Conservation (phyloP, 805 yeast species). For the Starmerella sp. region DNA sequence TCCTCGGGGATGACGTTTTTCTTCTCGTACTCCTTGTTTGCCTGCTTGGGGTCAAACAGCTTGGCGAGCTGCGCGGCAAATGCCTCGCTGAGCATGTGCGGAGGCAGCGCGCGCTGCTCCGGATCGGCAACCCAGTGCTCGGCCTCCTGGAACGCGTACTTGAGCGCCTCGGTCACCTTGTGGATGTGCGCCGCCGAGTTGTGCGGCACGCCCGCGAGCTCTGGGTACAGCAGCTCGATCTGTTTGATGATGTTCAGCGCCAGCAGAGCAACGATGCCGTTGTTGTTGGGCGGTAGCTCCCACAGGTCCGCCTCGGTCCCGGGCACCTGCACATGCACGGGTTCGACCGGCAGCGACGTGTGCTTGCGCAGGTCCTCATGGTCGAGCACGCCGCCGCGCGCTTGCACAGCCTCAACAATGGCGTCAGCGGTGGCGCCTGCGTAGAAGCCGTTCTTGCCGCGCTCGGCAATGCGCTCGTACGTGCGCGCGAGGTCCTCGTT, state of each 20-base stretch:
- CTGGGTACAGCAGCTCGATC: conserved; percentile 38
- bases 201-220: conserved; percentile 36
- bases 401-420: conserved; percentile 43
- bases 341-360: conserved; percentile 52
- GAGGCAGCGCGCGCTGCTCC: conserved; percentile 25
- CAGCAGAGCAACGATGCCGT: conserved; percentile 63
- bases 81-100: conserved; percentile 37
- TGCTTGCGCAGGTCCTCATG: conserved; percentile 48
- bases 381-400: conserved; percentile 46
- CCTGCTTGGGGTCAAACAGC: conserved; percentile 34
- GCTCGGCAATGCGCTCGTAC: conserved; percentile 39
- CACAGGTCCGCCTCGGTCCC: conserved; percentile 44
- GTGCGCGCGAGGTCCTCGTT: conserved; percentile 46
- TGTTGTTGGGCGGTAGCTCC: conserved; percentile 82
- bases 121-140: conserved; percentile 64
- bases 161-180: conserved; percentile 55
- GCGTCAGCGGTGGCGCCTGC: conserved; percentile 58
- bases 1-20: conserved; percentile 32
- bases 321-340: conserved; percentile 39
- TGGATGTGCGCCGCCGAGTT: conserved; percentile 65
- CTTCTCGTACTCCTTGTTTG: conserved; percentile 35
- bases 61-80: conserved; percentile 43
- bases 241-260: conserved; percentile 56
- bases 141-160: conserved; percentile 61
- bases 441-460: conserved; percentile 59